Conservation (phyloP, 768 basidiomycete species). For the Mrakia frigida region DNA sequence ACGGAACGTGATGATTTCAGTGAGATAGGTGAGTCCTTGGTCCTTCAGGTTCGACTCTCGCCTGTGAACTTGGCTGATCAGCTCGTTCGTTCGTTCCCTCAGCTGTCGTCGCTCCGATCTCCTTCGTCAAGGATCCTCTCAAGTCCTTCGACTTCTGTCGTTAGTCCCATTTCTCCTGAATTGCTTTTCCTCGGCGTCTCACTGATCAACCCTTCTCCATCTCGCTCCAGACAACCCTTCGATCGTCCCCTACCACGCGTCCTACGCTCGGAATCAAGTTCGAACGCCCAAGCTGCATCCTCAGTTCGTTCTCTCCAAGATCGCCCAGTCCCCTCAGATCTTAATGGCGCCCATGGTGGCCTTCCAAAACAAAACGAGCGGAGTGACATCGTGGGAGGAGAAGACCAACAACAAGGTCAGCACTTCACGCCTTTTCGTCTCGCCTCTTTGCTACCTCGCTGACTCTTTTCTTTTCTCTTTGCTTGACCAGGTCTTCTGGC, state of each 20-base stretch:
- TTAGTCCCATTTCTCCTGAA: background rate
- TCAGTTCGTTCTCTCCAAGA: background rate
- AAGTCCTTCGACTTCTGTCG: slow-evolving; percentile 24
- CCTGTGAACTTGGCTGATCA: too few species aligned
- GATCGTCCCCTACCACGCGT: background rate
- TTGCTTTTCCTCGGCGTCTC: background rate
- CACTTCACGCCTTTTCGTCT: background rate
- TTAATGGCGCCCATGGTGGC: background rate
- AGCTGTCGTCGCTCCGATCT: background rate
- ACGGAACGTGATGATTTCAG: background rate
- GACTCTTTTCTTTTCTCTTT: background rate
- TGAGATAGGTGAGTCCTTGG: too few species aligned
- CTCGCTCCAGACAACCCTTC: slow-evolving; percentile 11
- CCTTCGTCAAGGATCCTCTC: background rate
- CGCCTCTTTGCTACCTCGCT: background rate
- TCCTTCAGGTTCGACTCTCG: too few species aligned
- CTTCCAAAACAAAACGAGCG: background rate
- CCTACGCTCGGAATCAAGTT: background rate
- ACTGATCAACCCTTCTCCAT: too few species aligned
- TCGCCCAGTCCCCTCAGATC: background rate
- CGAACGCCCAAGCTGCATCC: background rate
- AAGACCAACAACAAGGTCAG: background rate
- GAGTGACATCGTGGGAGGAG: background rate
- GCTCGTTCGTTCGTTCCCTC: background rate
- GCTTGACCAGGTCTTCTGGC: slow-evolving; percentile 14